These are phyloP conservation scores for Candida awuae DNA, from an alignment of 805 yeast species.

Conservation along the genomic window DNA sequence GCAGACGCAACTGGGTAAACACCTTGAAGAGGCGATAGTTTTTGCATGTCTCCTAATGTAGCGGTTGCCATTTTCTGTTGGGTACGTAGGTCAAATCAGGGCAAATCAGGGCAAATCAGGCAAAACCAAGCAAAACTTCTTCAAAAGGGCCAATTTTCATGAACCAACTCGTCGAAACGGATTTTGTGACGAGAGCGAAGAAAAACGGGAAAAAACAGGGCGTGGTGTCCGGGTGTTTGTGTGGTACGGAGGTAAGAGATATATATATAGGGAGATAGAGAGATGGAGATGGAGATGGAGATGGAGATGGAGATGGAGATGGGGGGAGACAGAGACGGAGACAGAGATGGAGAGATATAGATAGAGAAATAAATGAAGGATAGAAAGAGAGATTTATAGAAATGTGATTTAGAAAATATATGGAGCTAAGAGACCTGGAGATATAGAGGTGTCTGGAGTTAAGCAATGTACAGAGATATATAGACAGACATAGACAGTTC, in stretches of 20 bases:
- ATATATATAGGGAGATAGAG: too few species aligned
- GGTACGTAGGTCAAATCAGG: not conserved
- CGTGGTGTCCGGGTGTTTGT: not conserved
- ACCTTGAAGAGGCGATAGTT: slow-evolving; percentile 50
- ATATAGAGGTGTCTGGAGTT: too few species aligned
- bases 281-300: too few species aligned
- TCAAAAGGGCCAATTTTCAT: not conserved
- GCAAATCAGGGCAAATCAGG: not conserved
- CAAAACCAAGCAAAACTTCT: not conserved
- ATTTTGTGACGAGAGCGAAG: too few species aligned
- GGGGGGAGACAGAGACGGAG: too few species aligned
- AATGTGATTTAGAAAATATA: too few species aligned
- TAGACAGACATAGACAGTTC: not conserved
- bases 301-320: too few species aligned
- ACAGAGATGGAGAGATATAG: too few species aligned
- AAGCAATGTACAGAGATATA: not conserved
- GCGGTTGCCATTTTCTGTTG: slow-evolving; percentile 22
- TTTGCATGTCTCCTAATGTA: slow-evolving; percentile 47
- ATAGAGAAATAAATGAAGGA: not conserved
- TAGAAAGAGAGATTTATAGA: not conserved
- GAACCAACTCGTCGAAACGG: not conserved
- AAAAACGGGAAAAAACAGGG: not conserved
- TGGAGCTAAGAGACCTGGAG: too few species aligned
- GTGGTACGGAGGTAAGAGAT: not conserved
- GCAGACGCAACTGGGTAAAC: slow-evolving; percentile 42